Conservation (phyloP, 2,329 filamentous ascomycete genomes). For the Fusarium illudens region DNA sequence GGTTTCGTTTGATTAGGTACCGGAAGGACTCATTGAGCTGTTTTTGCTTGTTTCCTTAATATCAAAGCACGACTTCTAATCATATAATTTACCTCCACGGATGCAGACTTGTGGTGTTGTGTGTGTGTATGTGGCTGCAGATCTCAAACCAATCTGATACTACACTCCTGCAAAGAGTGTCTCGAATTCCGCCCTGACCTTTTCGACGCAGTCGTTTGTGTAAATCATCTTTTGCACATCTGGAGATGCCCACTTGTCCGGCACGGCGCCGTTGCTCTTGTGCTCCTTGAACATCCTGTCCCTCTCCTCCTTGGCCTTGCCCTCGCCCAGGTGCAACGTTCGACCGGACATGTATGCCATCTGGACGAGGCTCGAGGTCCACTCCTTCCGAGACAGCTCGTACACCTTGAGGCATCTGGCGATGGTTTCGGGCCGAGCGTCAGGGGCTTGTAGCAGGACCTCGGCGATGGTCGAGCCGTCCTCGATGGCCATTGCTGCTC, state of each 20-base stretch:
- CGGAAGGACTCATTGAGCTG: slow-evolving; percentile 14
- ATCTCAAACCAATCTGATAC: slow-evolving; percentile 5
- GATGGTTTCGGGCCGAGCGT: slow-evolving; percentile 35
- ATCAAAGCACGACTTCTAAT: slow-evolving; percentile 31
- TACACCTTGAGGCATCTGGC: slow-evolving; percentile 41
- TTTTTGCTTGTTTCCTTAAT: slow-evolving; percentile 31
- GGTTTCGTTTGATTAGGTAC: slow-evolving; percentile 16
- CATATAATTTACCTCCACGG: slow-evolving; percentile 23
- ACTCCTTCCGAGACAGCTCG: slow-evolving; percentile 40
- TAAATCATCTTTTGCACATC: slow-evolving; percentile 75
- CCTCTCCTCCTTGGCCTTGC: slow-evolving; percentile 65
- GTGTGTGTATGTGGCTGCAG: neutral
- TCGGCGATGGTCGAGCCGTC: slow-evolving; percentile 60
- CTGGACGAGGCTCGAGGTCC: slow-evolving; percentile 39
- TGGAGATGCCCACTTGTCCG: slow-evolving; percentile 76
- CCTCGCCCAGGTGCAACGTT: slow-evolving; percentile 66
- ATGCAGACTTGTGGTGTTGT: neutral
- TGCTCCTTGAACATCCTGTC: slow-evolving; percentile 64
- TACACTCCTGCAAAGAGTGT: slow-evolving; percentile 30
- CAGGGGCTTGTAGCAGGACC: slow-evolving; percentile 33
- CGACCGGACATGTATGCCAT: slow-evolving; percentile 50
- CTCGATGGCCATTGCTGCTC: slow-evolving; percentile 74
- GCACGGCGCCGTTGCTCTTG: slow-evolving; percentile 60
- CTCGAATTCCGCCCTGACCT: slow-evolving; percentile 44
- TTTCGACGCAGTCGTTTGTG: slow-evolving; percentile 67